These are phyloP conservation scores for Aureobasidium vineae DNA, from an alignment of 2,329 filamentous ascomycete species.

Conservation along the genomic window DNA sequence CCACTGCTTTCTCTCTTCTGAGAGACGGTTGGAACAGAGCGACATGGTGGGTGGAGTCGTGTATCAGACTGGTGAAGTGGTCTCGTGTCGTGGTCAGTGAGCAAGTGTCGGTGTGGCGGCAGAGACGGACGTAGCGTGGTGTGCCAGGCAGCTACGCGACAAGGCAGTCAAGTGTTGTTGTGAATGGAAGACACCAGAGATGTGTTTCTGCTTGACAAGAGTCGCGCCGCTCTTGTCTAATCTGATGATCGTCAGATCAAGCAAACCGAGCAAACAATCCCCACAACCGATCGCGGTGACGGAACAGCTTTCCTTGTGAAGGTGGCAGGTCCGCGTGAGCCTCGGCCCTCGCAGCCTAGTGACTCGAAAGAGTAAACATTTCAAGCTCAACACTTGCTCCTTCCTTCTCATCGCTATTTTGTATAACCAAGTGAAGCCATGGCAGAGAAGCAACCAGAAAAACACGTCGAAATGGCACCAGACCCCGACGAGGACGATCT, in stretches of 20 bases:
- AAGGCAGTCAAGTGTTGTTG: neutral
- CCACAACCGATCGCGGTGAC: neutral
- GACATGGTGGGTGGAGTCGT: slow-evolving; percentile 58
- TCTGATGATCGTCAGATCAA: neutral
- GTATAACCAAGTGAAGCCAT: slow-evolving; percentile 24
- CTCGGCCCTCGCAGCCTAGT: neutral
- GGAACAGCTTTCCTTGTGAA: slow-evolving; percentile 6
- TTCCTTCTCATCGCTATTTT: neutral
- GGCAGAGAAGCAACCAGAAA: slow-evolving; percentile 33
- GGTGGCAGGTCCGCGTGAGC: slow-evolving; percentile 9
- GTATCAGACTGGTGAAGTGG: neutral
- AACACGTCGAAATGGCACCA: slow-evolving; percentile 47
- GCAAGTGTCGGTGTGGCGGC: neutral
- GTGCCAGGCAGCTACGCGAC: neutral
- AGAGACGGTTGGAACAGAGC: slow-evolving; percentile 81
- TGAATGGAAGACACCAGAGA: neutral
- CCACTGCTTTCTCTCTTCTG: slow-evolving; percentile 96
- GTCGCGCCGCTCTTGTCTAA: slow-evolving; percentile 9
- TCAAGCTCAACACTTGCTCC: neutral
- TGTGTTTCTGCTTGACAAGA: slow-evolving; percentile 6
- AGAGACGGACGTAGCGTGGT: neutral
- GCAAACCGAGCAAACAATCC: slow-evolving; percentile 5
- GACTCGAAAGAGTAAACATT: neutral
- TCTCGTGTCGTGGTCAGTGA: neutral
- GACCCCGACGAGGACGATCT: slow-evolving; percentile 92